Base-by-base conservation (phyloP, 2,329 filamentous ascomycete genomes). In the Colletotrichum destructivum region DNA sequence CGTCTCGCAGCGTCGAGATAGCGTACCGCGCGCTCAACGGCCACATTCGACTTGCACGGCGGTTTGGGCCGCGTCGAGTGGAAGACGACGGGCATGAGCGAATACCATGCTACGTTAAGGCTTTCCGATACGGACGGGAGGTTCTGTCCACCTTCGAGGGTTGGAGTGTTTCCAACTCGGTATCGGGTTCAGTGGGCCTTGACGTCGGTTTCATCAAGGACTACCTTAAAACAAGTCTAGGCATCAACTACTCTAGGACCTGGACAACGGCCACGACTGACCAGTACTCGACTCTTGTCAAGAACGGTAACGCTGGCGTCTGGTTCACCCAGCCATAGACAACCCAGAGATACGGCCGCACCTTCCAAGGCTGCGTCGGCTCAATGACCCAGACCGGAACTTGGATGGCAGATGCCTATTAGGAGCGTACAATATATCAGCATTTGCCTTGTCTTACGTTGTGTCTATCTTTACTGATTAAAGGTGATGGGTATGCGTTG, bases 301-400 rank as follows among this genome's bases (percentile, higher is more conserved):
- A 18, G 11, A 15, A 46, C 13, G 67, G 67, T 18, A 38, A 66
- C 26, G 38, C 47, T 18, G 67, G 67, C 1, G 56, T 51, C 38
- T 54, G 51, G 47, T 35, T 66, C 47, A 66, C 61, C 26, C 38
- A 35, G 26, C 67, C 67, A 5, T 66, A 42, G 38, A 70, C 57
- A 23, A 70, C 35, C 4, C 67, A 62, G 47, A 62, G 54, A n/a
- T 61, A 54, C 4, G 67, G 67, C 2, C 31, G 62, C 0, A 57
- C 51, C 4, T 56, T 65, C 16, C 38, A 35, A 0, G 67, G 67
- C 5, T 70, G 67, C 31, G 35, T 56, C 3, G 67, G 67, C 8
- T 66, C 67, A 13, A 26, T 66, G n/a, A 15, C 11, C 11, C 21
- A 66, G 56, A 62, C 18, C 4, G 67, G 62, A 1, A 70, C 67